These are phyloP conservation scores for Eucalyptus virginea DNA, from an alignment of 345 rosid species.

Conservation along the genomic window DNA sequence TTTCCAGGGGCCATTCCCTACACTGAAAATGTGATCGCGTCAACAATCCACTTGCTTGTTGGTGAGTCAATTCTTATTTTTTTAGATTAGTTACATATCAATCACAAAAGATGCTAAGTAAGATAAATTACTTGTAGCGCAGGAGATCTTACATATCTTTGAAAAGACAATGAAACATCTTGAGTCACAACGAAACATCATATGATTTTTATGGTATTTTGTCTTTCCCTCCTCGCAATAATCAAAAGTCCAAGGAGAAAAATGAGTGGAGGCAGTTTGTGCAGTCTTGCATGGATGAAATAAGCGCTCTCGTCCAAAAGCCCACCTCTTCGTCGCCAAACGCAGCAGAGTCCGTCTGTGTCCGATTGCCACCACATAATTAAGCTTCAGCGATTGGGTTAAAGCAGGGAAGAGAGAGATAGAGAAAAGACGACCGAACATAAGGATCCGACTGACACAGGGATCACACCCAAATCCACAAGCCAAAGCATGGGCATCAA, in stretches of 20 bases:
- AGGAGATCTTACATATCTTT: background rate
- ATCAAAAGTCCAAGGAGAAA: background rate
- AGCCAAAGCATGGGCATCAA: background rate
- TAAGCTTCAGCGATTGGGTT: too few relatives aligned
- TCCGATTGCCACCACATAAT: too few relatives aligned
- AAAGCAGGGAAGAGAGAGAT: too few relatives aligned
- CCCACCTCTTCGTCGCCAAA: too few relatives aligned
- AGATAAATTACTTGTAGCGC: background rate
- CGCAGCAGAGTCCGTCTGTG: background rate
- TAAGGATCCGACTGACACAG: background rate
- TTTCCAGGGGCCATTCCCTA: background rate
- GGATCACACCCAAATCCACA: background rate
- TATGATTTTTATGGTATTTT: background rate
- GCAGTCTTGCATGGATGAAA: background rate
- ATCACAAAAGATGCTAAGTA: too few relatives aligned
- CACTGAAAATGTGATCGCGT: background rate
- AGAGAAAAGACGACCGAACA: too few relatives aligned
- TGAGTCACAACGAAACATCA: background rate
- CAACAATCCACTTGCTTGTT: background rate
- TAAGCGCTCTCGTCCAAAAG: background rate
- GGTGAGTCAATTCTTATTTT: too few relatives aligned
- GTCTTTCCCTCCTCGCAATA: background rate
- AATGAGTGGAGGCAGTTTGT: background rate
- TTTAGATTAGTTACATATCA: background rate
- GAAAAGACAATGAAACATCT: background rate